Base-by-base conservation (phyloP, 2,329 filamentous ascomycete genomes). In the Colletotrichum sp. region DNA sequence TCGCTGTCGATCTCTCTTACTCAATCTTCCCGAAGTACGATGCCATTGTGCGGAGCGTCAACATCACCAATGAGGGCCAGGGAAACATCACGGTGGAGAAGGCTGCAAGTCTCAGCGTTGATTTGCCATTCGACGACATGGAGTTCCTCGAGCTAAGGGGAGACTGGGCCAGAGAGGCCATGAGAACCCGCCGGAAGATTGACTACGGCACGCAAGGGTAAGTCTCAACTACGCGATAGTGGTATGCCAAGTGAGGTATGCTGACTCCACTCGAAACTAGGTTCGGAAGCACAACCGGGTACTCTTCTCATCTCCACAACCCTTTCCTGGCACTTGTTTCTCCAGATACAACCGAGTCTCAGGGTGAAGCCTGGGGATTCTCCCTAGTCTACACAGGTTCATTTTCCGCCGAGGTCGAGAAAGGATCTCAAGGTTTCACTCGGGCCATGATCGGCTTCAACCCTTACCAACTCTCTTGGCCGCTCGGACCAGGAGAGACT, bases 351-450 rank as follows among this genome's bases (percentile, higher is more conserved):
- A 93, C 92, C 1, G 92, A 94, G 79, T 88, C 88, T 0, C 86
- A 88, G 3, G 92, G 92, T 2, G 88, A 93, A 49, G 91, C 90
- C 8, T 93, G 91, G 87, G 92, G 91, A 0, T 93, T 93, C 81
- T 92, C 90, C 1, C 86, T 93, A 3, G 86, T 94, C 21, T 94
- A 93, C 81, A 91, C 91, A 0, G 92, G 92, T 3, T 93, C 91
- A 1, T 93, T 93, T 78, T 85, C 88, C 2, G 90, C 89, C 1
- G 88, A 91, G n/a, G 88, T 93, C 1, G 92, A 93, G 79, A 91
- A 90, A 70, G 89, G 89, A 75, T 92, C 92, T 0, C 91, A 93
- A 52, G 92, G 92, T 0, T 87, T 91, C 73, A 91, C 91, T 0
- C 89, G 92, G 4, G 90, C 91, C 2, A 82, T 92, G 16, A 83